Base-by-base conservation (phyloP, 495 filamentous ascomycete genomes). In the Podospora pseudoanserina region DNA sequence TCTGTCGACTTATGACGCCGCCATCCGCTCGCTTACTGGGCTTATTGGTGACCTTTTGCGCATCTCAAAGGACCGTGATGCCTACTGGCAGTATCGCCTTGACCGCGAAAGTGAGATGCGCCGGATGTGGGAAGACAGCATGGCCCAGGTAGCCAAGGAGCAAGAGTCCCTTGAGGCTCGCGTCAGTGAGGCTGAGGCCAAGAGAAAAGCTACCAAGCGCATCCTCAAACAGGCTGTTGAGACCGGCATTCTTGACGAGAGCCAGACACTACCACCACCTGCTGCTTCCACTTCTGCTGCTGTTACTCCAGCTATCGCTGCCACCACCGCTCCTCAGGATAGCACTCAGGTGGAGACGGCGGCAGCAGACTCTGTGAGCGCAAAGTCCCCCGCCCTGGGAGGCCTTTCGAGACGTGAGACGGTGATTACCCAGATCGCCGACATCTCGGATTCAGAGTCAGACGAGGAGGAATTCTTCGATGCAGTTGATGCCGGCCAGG, bases 41-140 rank as follows among this genome's bases (percentile, higher is more conserved):
- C 84, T 98, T 15, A 85, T 98, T 68, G 91, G 92, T 5, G 93
- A 96, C 76, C 86, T 98, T 3, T 80, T 97, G 15, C 91, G 92
- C 44, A 98, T 99, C 73, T 93, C 93, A 18, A 86, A 90, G 66
- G 95, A 99, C 73, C 90, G 96, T 30, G 95, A 99, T 78, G 87
- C 92, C 0, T 96, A 97, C 75, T 99, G 95, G 95, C 93, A 97
- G 77, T 94, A 95, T 76, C 88, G 95, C 18, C 85, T 99, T 30
- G 93, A 94, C 73, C 89, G 92, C 49, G 95, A 99, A 78, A 89
- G 88, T 39, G 88, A 94, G 74, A 87, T 97, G 73, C 88, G 95
- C 30, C 88, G 91, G 58, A 89, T 99, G 86, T 99, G 96, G 95
- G 95, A 99, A 81, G 96, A 98, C 69, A 98, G 93, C 79, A 98